These are phyloP conservation scores for Hydnum rufescens DNA, from an alignment of 768 basidiomycete genomes.

Conservation along the genomic window DNA sequence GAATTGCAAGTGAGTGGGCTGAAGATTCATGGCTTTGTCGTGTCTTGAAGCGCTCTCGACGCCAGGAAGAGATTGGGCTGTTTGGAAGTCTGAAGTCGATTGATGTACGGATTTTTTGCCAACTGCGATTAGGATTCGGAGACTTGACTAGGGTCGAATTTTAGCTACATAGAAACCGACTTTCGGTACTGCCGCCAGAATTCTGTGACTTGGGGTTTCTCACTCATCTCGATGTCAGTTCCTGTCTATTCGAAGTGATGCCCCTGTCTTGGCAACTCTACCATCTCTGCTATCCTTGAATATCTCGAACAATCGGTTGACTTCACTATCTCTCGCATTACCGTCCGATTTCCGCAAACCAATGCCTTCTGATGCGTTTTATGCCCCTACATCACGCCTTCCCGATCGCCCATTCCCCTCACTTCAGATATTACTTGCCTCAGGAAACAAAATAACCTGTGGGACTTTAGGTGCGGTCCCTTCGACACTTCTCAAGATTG, in stretches of 20 bases:
- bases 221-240: slow-evolving; percentile 50
- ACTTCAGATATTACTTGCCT: slow-evolving; percentile 41
- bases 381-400: neutral
- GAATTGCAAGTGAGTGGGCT: slow-evolving; percentile 38
- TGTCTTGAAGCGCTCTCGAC: neutral
- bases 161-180: slow-evolving; percentile 58
- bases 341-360: neutral
- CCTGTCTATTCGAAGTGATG: slow-evolving; percentile 43
- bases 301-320: slow-evolving; percentile 48
- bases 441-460: slow-evolving; percentile 44
- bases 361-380: neutral
- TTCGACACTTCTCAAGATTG: slow-evolving; percentile 31
- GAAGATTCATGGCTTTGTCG: neutral
- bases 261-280: slow-evolving; percentile 48
- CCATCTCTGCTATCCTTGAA: slow-evolving; percentile 48
- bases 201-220: slow-evolving; percentile 51
- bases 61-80: slow-evolving; percentile 47
- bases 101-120: slow-evolving; percentile 38
- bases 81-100: slow-evolving; percentile 66
- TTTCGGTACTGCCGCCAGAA: slow-evolving; percentile 38
- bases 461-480: slow-evolving; percentile 31
- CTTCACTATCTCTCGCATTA: slow-evolving; percentile 4
- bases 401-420: slow-evolving; percentile 26
- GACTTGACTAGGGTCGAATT: neutral
- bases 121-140: slow-evolving; percentile 6